Conservation (phyloP, 208 protist genomes). For the Spongospora subterranea region DNA sequence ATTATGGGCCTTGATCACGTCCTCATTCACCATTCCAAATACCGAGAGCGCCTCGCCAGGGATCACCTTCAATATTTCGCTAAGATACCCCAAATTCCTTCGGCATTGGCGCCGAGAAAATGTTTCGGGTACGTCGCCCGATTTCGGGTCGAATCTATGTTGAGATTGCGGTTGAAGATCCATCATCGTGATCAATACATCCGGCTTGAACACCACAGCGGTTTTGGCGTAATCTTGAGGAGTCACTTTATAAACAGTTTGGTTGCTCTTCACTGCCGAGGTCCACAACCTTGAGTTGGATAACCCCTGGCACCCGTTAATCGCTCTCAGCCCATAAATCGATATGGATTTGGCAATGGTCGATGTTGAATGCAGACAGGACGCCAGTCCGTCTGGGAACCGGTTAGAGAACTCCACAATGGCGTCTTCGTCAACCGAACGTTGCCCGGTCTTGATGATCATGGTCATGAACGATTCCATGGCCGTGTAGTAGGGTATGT, state of each 20-base stretch:
- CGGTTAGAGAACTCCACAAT: neutral
- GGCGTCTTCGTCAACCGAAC: neutral
- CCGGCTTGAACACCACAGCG: neutral
- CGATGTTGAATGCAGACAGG: neutral
- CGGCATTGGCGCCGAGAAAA: too few relatives aligned
- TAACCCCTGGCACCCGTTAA: neutral
- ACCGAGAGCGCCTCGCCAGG: neutral
- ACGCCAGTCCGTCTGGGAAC: neutral
- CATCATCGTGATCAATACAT: neutral
- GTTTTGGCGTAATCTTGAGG: neutral
- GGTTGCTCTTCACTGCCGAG: neutral
- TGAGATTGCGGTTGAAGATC: neutral
- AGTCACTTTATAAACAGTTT: neutral
- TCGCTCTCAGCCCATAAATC: neutral
- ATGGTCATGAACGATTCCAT: neutral
- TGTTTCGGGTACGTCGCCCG: neutral
- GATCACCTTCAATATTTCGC: neutral
- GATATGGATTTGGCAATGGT: neutral
- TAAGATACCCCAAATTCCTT: neutral
- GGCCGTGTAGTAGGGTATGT: too few relatives aligned
- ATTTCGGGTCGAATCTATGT: neutral
- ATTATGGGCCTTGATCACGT: neutral
- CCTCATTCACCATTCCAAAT: neutral
- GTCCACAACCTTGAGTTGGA: neutral
- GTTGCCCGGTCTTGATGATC: neutral